Base-by-base conservation (phyloP, 1,284 basidiomycete species). In the Xerocomus nothofagi region DNA sequence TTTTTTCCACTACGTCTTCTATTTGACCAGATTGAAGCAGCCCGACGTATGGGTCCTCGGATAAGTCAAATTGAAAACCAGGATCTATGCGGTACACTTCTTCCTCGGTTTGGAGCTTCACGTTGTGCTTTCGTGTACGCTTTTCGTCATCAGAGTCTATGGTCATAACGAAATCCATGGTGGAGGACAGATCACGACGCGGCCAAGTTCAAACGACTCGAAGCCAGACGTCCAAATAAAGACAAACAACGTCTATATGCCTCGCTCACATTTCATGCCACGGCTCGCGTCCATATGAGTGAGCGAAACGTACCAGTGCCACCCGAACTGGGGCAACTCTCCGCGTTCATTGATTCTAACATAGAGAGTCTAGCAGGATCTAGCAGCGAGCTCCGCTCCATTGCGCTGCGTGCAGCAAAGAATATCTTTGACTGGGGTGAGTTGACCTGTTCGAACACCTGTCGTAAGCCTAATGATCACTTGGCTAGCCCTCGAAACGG, bases 11-110 rank as follows among this genome's bases (percentile, higher is more conserved):
- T 2, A 82, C 56, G 58, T 88, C 85, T 27, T 72, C 64, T 2
- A 75, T 49, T 70, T 69, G 43, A 67, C 62, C 42, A 23, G 71
- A 69, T 30, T 70, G 75, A 24, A 80, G 62, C 32, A 82, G 60
- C 40, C 84, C 80, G 26, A 70, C 61, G 55, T 86, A 87, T 43
- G 83, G 81, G 58, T 91, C 86, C 23, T 80, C 86, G 30, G 80
- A 80, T 17, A 87, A 62, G 68, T 94, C 91, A 63, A 98, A 96
- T 26, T 78, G 77, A 65, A 97, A 94, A 45, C 86, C 84, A 3
- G 85, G 84, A 68, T 94, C 80, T 36, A 97, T 76, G 52, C 80
- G 80, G 30, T 79, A 80, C 31, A 82, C 84, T 45, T 87, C 83
- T 23, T 70, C 67, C 21, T 55, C 51, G 2, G 51, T 18, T 36